Conservation (phyloP, 495 filamentous ascomycete genomes). For the Talaromyces adpressus region DNA sequence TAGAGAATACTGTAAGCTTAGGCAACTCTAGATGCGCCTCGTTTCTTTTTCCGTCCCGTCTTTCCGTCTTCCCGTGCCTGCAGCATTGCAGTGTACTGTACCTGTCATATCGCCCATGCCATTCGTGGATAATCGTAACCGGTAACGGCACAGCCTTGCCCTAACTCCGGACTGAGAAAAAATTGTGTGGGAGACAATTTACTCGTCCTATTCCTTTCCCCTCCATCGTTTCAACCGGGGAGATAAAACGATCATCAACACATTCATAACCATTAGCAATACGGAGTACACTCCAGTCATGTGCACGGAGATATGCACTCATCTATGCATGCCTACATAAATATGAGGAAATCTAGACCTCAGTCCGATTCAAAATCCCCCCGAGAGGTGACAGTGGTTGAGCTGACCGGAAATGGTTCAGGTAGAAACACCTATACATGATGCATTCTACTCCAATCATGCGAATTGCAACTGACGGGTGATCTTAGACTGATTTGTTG, state of each 20-base stretch:
- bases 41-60: neutral
- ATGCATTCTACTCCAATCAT: neutral
- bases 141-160: neutral
- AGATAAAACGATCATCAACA: neutral
- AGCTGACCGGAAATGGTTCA: neutral
- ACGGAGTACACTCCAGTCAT: neutral
- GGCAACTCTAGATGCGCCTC: neutral
- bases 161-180: neutral
- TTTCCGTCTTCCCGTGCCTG: neutral
- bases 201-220: too few relatives aligned
- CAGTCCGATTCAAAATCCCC: neutral
- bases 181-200: too few relatives aligned
- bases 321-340: neutral
- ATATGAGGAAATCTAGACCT: neutral
- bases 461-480: neutral
- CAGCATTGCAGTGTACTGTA: neutral
- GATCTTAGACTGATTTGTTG: neutral
- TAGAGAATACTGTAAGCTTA: neutral
- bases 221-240: too few relatives aligned
- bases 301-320: neutral
- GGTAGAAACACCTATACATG: neutral
- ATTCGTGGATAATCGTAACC: neutral
- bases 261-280: neutral
- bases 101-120: neutral
- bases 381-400: neutral